Evolutionary conservation across 2,329 filamentous ascomycete genomes (phyloP).

Genomic region (Ceratocystis diversiconidia): DNA sequence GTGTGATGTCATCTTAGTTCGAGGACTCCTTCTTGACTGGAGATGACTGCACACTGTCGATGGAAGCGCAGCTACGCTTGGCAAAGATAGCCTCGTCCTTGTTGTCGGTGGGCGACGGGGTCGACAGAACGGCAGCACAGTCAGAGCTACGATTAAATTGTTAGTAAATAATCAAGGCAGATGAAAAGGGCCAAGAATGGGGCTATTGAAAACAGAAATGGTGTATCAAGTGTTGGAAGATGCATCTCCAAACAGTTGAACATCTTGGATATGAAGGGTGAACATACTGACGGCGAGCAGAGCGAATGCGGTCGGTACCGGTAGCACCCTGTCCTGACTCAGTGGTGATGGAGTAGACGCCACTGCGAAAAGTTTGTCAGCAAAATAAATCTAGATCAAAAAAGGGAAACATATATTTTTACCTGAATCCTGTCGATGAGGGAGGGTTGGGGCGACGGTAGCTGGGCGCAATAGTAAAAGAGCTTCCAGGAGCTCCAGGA

Average conservation of each 20-base stretch:
- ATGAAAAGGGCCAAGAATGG: background rate
- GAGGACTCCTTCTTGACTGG: constrained; percentile 27
- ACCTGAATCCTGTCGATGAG: constrained; percentile 14
- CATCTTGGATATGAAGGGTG: background rate
- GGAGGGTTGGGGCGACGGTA: constrained; percentile 25
- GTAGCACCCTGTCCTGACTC: constrained; percentile 9
- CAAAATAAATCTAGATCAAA: background rate
- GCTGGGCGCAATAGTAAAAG: constrained; percentile 22
- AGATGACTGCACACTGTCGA: constrained; percentile 35
- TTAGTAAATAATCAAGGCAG: constrained; percentile 23
- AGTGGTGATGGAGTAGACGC: constrained; percentile 9
- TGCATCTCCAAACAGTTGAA: constrained; percentile 15
- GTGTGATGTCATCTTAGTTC: constrained; percentile 5
- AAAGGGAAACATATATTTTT: background rate
- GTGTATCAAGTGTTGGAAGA: constrained; percentile 19
- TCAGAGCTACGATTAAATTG: constrained; percentile 29
- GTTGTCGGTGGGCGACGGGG: constrained; percentile 33
- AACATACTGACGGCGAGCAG: constrained; percentile 13
- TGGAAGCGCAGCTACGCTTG: constrained; percentile 34
- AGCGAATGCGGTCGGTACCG: constrained; percentile 6
- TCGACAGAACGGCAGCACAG: constrained; percentile 25
- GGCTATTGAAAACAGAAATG: background rate
- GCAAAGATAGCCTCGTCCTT: constrained; percentile 43
- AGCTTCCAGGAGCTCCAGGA: constrained; percentile 23
- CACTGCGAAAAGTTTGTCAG: background rate